Base-by-base conservation (phyloP, 805 yeast genomes). In the Ogataea thermomethanolica region DNA sequence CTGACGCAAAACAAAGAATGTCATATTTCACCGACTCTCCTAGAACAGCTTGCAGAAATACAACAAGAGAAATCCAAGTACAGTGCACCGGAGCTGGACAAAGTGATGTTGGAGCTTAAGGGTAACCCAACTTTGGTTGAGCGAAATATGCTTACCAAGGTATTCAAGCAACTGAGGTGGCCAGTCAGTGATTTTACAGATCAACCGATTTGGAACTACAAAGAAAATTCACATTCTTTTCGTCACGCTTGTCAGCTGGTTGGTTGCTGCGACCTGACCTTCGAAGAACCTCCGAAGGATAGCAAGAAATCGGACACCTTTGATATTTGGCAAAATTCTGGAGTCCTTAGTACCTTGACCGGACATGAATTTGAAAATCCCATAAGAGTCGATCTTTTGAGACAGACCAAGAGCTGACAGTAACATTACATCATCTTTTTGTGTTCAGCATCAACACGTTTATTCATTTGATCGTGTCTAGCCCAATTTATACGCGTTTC, bases 51-150 rank as follows among this genome's bases (percentile, higher is more conserved):
- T 21, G 29, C 22, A 12, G 17, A 25, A 9, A 12, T 39, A 3
- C 20, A 15, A 13, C 14, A 30, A 15, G 14, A 3, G 9, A 24
- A 15, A 14, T 7, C n/a, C 6, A 29, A 20, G 14, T 12, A 37
- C 12, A 10, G 10, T 5, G 15, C 11, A 8, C n/a, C n/a, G 9
- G 15, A 17, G 20, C 31, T 24, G 3, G 11, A 34, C 9, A 9
- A 34, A 6, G 15, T 14, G 11, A 13, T 11, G 5, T 45, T 51
- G 28, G 39, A 37, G 15, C 28, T 47, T 7, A 21, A n/a, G 7
- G 44, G 37, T 23, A 25, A 37, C 8, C 49, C 51, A 3, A 54
- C 58, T 11, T 27, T 54, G 26, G 5, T 35, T n/a, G 51, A 53
- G 17, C 30, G 40, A 12, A 27, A 39, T 9, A 26, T 33, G 11